phyloP scores from a whole-genome alignment of 2,329 filamentous ascomycete genomes.

The Aspergillus floridensis region DNA sequence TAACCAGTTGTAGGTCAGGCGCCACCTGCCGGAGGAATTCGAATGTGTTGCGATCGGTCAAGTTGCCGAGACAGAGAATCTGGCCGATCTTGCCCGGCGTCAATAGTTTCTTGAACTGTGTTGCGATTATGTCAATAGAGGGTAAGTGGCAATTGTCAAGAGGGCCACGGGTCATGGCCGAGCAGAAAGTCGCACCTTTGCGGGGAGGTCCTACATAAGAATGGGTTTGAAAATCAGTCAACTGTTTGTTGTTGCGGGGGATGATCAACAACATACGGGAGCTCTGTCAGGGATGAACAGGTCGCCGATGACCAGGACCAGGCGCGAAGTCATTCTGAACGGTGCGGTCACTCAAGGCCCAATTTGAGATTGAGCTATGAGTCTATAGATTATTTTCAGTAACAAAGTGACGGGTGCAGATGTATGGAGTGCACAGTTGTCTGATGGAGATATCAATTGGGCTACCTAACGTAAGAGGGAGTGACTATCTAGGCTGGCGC shows the following conservation, averaged over 20 bases:
- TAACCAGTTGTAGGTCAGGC: constrained; percentile 68
- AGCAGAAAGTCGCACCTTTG: constrained; percentile 62
- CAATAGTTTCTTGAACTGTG: constrained; percentile 79
- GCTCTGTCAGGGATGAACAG: constrained; percentile 91
- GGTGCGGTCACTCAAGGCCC: constrained; percentile 26
- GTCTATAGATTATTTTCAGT: not conserved
- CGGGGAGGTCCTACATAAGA: constrained; percentile 67
- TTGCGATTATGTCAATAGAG: constrained; percentile 14
- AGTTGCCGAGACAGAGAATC: constrained; percentile 75
- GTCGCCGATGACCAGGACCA: constrained; percentile 89
- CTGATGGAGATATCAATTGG: constrained; percentile 1
- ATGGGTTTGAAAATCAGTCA: constrained; percentile 15
- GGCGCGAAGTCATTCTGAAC: constrained; percentile 69
- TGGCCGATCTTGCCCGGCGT: constrained; percentile 80
- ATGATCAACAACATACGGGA: constrained; percentile 53
- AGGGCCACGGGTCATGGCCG: constrained; percentile 2
- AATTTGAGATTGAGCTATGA: constrained; percentile 21
- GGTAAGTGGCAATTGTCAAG: constrained; percentile 5
- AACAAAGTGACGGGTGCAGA: not conserved
- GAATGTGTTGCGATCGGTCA: constrained; percentile 76
- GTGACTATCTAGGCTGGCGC: constrained; percentile 5
- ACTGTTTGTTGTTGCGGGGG: constrained; percentile 14
- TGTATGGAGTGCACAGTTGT: not conserved
- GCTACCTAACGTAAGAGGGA: constrained; percentile 5
- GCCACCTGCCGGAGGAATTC: constrained; percentile 74